Evolutionary conservation across 352 stramenopile species (phyloP), one percentile per base, ranked within the genome.

Genomic region (Globisporangium heterothallicum): DNA sequence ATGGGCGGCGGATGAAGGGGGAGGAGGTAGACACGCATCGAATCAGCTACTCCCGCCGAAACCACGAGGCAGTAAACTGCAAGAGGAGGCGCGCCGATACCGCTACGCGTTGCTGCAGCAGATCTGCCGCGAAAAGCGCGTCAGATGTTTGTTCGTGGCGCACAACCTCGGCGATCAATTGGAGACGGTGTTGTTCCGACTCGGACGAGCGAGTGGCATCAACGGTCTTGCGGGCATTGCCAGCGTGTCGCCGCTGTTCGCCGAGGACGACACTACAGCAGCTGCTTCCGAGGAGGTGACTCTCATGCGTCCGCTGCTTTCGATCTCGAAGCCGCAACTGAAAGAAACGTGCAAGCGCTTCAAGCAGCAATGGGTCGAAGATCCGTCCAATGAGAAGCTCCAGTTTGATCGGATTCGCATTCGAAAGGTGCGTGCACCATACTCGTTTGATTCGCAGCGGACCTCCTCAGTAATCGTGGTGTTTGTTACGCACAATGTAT

Each of bases 351-450:
- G 81, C 56, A 38, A 74, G 42, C 74, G 70, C 25, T 94, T 94
- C 48, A 26, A 67, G 4, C 79, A 91, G 48, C 48, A 63, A 22
- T 94, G 84, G 84, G 76, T 91, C 14, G 79, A 94, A 50, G 84
- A 94, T 66, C 84, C 81, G 18, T 86, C 74, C 4, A 94, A 94
- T 48, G 72, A 93, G 45, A 72, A 84, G 45, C 66, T 77, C 4
- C 40, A 77, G 53, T 94, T 84, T 47, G 84, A 94, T 47, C 78
- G 84, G 26, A 79, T 93, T 53, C 77, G 84, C 7, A 92, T 94
- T 42, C 81, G 84, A 29, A 85, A 92, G 72, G 81, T 87, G 50
- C 27, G 30, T 7, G 32, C 2, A 7, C n/a, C 5, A 29, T 13
- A 21, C 26, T 56, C 19, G 21, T 29, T 63, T 63, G 41, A 6